Evolutionary conservation across 441 rosid genomes (phyloP), one percentile per base, ranked within the genome.

Genomic region (Brassica hybrid): DNA sequence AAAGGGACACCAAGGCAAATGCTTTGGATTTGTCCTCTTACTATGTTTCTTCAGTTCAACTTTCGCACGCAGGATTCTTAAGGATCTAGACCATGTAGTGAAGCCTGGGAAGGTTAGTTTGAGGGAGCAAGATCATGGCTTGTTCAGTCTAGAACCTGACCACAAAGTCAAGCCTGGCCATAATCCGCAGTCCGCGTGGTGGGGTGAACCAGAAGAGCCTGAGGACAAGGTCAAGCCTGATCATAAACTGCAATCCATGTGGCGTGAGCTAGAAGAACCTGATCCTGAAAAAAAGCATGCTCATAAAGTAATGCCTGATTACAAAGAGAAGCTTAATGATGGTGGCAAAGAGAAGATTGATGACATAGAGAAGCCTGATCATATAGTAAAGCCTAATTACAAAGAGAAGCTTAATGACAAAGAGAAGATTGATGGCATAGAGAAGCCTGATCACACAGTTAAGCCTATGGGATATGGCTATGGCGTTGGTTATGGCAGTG

Each of bases 1-100:
- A 3, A 41, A 60, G 6, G 17, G 69, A 59, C 75, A 67, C 69
- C 84, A 72, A 73, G 69, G 80, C 73, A 77, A 62, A 18, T 80
- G 67, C 67, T 50, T 76, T 54, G 71, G 79, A 67, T 76, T 84
- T 0, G 27, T 87, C 58, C 54, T 88, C 17, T 80, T 85, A 69
- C 72, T 85, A 32, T 78, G 84, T 76, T 77, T 84, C 43, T 77
- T 84, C 59, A 83, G 80, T 82, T 83, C 81, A 50, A n/a, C n/a
- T 83, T 79, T 16, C 18, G 88, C 85, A 74, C 77, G 71, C 36
- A 83, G 86, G 81, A 57, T 78, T 66, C 83, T 83, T 9, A 27
- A 70, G 81, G 88, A 80, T 69, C 71, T 59, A 9, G 6, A n/a
- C 61, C 73, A 80, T 60, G 65, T 0, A 5, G 23, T 69, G 36